Evolutionary conservation across 495 filamentous ascomycete species (phyloP).

Genomic region (Aspergillus indologenus): DNA sequence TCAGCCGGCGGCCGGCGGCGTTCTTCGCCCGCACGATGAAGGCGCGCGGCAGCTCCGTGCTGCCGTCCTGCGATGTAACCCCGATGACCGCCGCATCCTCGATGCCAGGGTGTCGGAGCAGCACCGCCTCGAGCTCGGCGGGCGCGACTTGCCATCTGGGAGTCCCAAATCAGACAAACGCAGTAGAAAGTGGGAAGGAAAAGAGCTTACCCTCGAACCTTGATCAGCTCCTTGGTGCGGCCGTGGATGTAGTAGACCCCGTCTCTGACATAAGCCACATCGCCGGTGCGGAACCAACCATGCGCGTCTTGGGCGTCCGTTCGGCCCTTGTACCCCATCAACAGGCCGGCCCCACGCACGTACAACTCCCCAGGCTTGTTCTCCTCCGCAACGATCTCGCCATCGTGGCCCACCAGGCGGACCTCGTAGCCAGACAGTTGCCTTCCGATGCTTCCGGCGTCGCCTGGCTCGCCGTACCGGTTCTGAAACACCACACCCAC

Average conservation of each 20-base stretch:
- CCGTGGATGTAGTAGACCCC: slow-evolving; percentile 70
- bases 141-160: slow-evolving; percentile 71
- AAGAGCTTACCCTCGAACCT: slow-evolving; percentile 51
- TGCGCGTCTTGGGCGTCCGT: slow-evolving; percentile 45
- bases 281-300: slow-evolving; percentile 77
- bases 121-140: slow-evolving; percentile 76
- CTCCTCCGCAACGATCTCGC: slow-evolving; percentile 46
- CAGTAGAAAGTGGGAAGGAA: not conserved
- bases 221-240: slow-evolving; percentile 74
- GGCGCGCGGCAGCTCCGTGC: slow-evolving; percentile 67
- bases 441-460: slow-evolving; percentile 59
- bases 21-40: slow-evolving; percentile 60
- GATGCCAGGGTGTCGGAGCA: slow-evolving; percentile 67
- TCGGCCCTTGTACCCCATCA: slow-evolving; percentile 40
- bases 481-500: slow-evolving; percentile 54
- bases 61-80: slow-evolving; percentile 49
- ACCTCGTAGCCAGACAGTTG: slow-evolving; percentile 67
- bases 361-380: slow-evolving; percentile 52
- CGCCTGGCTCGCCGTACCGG: slow-evolving; percentile 38
- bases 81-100: slow-evolving; percentile 78
- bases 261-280: slow-evolving; percentile 61
- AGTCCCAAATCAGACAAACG: not conserved
- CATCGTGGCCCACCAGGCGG: slow-evolving; percentile 48
- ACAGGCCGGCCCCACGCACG: slow-evolving; percentile 41
- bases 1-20: slow-evolving; percentile 28